A percentile compares a stretch with the other conserved stretches of the same genome.
These are phyloP conservation scores for Amauroascus niger DNA, from an alignment of 2,329 filamentous ascomycete genomes.

Conservation along the genomic window DNA sequence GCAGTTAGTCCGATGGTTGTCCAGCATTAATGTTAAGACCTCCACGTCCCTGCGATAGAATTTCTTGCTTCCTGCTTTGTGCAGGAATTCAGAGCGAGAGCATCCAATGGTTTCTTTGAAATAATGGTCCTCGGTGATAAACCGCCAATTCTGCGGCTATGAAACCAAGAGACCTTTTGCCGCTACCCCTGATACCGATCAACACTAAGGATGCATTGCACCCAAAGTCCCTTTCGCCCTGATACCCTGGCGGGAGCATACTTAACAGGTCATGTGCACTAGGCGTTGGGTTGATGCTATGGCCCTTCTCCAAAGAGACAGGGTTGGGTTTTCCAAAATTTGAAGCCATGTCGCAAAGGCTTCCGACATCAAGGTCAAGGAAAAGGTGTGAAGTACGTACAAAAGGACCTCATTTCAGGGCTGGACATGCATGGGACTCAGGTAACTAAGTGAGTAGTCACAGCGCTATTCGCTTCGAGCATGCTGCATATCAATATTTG, in stretches of 20 bases:
- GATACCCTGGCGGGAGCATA: conserved; percentile 1
- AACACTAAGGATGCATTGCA: conserved; percentile 61
- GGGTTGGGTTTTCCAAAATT: background rate
- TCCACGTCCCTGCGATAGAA: conserved; percentile 45
- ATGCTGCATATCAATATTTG: background rate
- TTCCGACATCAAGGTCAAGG: background rate
- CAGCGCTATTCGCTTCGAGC: background rate
- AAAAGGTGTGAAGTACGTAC: background rate
- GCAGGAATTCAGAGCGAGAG: conserved; percentile 55
- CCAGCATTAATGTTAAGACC: conserved; percentile 51
- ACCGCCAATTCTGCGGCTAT: conserved; percentile 59
- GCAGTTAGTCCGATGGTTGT: conserved; percentile 46
- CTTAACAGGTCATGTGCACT: background rate
- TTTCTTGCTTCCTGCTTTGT: conserved; percentile 49
- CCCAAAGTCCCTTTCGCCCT: conserved; percentile 36
- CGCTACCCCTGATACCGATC: conserved; percentile 61
- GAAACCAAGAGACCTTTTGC: conserved; percentile 65
- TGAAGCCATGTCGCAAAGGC: background rate
- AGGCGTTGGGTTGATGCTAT: background rate
- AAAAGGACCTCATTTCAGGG: background rate
- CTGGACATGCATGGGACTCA: background rate
- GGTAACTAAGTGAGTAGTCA: background rate
- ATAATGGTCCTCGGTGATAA: conserved; percentile 59
- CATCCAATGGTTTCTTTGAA: conserved; percentile 57
- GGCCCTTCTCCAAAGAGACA: background rate